Evolutionary conservation across 345 rosid species (phyloP).

Genomic region (Eucalyptus dawsonii): DNA sequence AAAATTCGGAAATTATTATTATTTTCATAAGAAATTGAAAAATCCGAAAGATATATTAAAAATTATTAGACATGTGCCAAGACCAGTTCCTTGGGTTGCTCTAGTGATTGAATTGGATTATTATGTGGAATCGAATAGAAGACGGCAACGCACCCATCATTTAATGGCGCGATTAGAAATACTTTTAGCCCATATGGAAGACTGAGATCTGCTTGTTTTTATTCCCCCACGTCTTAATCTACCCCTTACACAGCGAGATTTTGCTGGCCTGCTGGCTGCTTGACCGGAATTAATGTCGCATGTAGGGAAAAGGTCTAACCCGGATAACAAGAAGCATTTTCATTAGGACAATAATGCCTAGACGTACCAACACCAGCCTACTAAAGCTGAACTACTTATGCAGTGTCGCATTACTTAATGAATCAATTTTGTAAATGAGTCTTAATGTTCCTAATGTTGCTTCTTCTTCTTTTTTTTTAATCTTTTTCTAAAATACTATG

Average conservation of each 20-base stretch:
- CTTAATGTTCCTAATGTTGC: neutral
- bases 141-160: neutral
- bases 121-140: neutral
- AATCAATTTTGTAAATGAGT: neutral
- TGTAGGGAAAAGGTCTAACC: neutral
- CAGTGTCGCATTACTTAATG: neutral
- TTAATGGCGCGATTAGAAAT: too few species aligned
- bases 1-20: too few species aligned
- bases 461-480: neutral
- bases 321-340: neutral
- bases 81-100: neutral
- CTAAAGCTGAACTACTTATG: neutral
- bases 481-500: neutral
- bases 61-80: too few species aligned
- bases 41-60: too few species aligned
- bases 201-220: too few species aligned
- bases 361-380: neutral
- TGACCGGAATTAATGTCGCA: neutral
- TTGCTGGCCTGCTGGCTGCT: neutral
- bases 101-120: neutral
- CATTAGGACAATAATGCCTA: neutral
- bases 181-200: too few species aligned
- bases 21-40: too few species aligned
- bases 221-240: neutral
- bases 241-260: neutral